phyloP scores from a whole-genome alignment of 805 yeast genomes.

The Yarrowia bubula region DNA sequence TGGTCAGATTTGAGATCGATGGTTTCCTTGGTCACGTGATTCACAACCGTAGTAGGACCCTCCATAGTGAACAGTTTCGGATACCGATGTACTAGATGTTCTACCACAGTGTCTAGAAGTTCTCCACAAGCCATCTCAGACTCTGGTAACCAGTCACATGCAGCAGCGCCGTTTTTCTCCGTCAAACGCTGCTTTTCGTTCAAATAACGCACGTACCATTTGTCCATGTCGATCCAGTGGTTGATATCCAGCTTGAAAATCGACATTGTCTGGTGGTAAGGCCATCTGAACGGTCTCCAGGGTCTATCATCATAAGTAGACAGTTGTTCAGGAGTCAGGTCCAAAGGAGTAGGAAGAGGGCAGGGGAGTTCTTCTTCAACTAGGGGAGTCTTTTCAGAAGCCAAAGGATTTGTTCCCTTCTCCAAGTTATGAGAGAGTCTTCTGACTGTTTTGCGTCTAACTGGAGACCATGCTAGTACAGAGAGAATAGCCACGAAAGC shows the following conservation, averaged over 20 bases:
- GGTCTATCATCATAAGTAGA: constrained; percentile 68
- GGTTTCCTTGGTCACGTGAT: constrained; percentile 60
- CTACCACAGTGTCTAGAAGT: constrained; percentile 59
- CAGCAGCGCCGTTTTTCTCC: constrained; percentile 38
- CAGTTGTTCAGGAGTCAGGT: constrained; percentile 67
- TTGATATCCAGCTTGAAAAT: constrained; percentile 68
- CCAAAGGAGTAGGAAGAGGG: constrained; percentile 19
- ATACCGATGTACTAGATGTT: constrained; percentile 60
- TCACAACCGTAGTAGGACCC: constrained; percentile 47
- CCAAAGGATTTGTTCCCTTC: not conserved
- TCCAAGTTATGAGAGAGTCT: constrained; percentile 3
- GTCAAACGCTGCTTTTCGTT: constrained; percentile 60
- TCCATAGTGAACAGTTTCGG: constrained; percentile 57
- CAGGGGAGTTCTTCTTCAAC: not conserved
- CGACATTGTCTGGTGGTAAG: constrained; percentile 77
- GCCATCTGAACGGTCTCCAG: constrained; percentile 80
- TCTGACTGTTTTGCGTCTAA: not conserved
- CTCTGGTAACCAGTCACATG: constrained; percentile 21
- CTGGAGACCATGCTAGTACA: not conserved
- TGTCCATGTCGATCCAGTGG: constrained; percentile 80
- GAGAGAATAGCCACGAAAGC: not conserved
- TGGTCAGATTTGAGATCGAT: constrained; percentile 60
- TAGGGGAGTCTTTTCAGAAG: not conserved
- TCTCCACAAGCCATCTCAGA: constrained; percentile 40
- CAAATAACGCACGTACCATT: constrained; percentile 64